Base-by-base conservation (phyloP, 257 asterid genomes). In the Petunia secreta region DNA sequence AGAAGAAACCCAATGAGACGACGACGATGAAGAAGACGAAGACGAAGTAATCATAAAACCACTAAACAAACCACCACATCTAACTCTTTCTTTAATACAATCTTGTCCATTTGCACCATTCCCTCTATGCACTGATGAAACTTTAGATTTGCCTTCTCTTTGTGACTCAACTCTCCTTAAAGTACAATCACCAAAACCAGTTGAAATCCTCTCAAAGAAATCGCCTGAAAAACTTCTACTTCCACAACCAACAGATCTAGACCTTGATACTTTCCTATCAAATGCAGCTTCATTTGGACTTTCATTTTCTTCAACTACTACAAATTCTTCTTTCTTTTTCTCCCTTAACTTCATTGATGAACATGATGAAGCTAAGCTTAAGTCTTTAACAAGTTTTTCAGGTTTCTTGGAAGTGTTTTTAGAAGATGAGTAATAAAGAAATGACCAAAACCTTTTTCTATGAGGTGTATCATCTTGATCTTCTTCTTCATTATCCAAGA, bases 241-340 rank as follows among this genome's bases (percentile, higher is more conserved):
- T 54, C 99, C 99, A 85, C 99, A 96, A 1, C 99, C 98, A 65
- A 96, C 98, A 85, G 98, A 94, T 91, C 97, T 91, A 37, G 99
- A 96, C 83, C 98, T 91, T 4, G 99, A 96, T 13, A 96, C 98
- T 63, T 91, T 96, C 55, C 98, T 87, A 43, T 90, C 94, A 83
- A 86, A 78, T 48, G 89, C 79, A 38, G 83, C 84, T 40, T 88
- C 80, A 86, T 89, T 88, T 1, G 97, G 94, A 83, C 97, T 88
- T 40, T 89, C 95, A 83, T 90, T 89, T 63, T 94, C 97, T 1
- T 89, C 98, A 73, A 89, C 95, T 34, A 89, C 92, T 2, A 86
- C 86, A 39, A 86, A 84, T 15, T 88, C 92, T 55, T 89, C 95
- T 48, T 80, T 83, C 80, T 87, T 91, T 85, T 82, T 91, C 73